phyloP scores from a whole-genome alignment of 768 basidiomycete genomes.

The Pleurotus platypus region DNA sequence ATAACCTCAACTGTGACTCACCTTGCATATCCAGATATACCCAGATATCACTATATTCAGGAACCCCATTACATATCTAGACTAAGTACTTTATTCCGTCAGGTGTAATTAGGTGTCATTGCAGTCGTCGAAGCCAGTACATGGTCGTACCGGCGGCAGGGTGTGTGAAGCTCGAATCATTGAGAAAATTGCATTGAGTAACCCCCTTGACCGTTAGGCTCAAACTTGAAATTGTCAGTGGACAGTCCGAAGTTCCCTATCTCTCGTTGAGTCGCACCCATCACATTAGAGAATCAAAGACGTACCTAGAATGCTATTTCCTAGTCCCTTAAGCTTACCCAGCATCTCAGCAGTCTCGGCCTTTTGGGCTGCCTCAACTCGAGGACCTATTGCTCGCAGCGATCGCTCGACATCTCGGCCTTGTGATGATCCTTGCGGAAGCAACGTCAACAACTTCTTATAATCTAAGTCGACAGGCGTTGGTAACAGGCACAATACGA shows the following conservation, averaged over 20 bases:
- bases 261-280: not conserved
- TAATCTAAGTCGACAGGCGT: conserved; percentile 57
- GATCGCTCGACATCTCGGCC: conserved; percentile 41
- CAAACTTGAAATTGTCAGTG: conserved; percentile 96
- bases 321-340: conserved; percentile 86
- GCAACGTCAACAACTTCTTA: conserved; percentile 59
- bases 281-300: not conserved
- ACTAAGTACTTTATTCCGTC: conserved; percentile 14
- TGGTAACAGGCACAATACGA: conserved; percentile 2
- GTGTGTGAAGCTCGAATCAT: conserved; percentile 23
- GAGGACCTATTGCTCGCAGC: conserved; percentile 57
- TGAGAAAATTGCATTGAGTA: conserved; percentile 87
- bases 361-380: conserved; percentile 75
- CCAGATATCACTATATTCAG: conserved; percentile 41
- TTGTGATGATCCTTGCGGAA: conserved; percentile 54
- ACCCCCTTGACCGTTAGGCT: conserved; percentile 91
- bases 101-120: too few relatives aligned
- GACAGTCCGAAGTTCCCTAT: conserved; percentile 90
- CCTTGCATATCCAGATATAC: conserved; percentile 33
- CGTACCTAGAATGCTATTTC: conserved; percentile 84
- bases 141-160: too few relatives aligned
- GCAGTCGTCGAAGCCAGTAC: too few relatives aligned
- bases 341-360: conserved; percentile 90
- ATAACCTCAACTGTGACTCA: too few relatives aligned
- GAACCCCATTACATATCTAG: conserved; percentile 37